Evolutionary conservation across 1,284 basidiomycete species (phyloP).

Genomic region (Caloboletus firmus): DNA sequence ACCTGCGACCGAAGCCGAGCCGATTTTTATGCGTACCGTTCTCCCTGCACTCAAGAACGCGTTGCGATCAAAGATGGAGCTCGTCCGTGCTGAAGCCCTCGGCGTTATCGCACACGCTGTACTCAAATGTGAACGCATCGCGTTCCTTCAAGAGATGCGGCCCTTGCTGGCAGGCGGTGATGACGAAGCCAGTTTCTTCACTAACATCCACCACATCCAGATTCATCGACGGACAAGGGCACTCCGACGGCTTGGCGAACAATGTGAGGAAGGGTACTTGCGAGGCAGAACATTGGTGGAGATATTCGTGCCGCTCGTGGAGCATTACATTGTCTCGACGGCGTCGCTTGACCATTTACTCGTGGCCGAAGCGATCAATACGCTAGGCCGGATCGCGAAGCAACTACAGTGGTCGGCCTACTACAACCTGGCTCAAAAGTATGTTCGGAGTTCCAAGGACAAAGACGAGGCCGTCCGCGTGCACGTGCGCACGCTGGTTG

Average conservation of each 20-base stretch:
- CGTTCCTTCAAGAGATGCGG: slow-evolving; percentile 74
- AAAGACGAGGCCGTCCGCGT: slow-evolving; percentile 80
- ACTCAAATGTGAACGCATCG: slow-evolving; percentile 60
- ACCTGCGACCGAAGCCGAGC: slow-evolving; percentile 38
- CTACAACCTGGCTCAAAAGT: slow-evolving; percentile 79
- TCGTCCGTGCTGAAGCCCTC: slow-evolving; percentile 88
- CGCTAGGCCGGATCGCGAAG: slow-evolving; percentile 75
- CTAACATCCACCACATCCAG: slow-evolving; percentile 95
- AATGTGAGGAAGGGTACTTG: slow-evolving; percentile 70
- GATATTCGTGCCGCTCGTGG: slow-evolving; percentile 85
- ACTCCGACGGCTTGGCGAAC: slow-evolving; percentile 81
- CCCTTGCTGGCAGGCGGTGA: slow-evolving; percentile 87
- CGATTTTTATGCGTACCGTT: slow-evolving; percentile 65
- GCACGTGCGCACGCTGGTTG: slow-evolving; percentile 84
- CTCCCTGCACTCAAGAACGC: slow-evolving; percentile 84
- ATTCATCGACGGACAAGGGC: slow-evolving; percentile 89
- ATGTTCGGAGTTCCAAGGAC: slow-evolving; percentile 71
- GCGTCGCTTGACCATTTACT: slow-evolving; percentile 85
- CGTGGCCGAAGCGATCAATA: slow-evolving; percentile 84
- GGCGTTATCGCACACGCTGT: slow-evolving; percentile 80
- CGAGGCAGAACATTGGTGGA: slow-evolving; percentile 77
- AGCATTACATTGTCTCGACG: slow-evolving; percentile 75
- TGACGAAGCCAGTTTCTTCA: slow-evolving; percentile 96
- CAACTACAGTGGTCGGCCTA: slow-evolving; percentile 86
- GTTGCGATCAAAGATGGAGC: slow-evolving; percentile 79